phyloP scores from a whole-genome alignment of 2,329 filamentous ascomycete genomes.

The Aureobasidium zeae region DNA sequence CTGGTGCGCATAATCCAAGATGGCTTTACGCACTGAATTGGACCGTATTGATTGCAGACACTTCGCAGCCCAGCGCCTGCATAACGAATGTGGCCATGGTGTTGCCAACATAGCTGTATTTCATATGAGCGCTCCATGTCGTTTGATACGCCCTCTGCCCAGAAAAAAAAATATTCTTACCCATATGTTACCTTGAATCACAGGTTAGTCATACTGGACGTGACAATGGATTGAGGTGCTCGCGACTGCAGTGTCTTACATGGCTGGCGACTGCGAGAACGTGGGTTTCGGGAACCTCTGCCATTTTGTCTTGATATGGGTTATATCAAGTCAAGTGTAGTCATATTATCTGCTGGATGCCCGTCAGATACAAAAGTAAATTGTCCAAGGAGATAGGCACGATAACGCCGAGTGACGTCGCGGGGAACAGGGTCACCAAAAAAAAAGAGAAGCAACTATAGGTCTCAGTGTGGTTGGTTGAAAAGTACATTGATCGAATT shows the following conservation, averaged over 20 bases:
- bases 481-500: slow-evolving; percentile 1
- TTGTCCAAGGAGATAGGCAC: slow-evolving; percentile 7
- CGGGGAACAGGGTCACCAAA: neutral
- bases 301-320: slow-evolving; percentile 8
- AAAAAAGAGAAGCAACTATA: neutral
- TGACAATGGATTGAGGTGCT: slow-evolving; percentile 25
- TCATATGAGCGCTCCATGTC: slow-evolving; percentile 18
- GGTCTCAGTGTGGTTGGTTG: neutral
- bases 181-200: slow-evolving; percentile 57
- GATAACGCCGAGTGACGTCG: slow-evolving; percentile 12
- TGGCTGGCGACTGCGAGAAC: slow-evolving; percentile 89
- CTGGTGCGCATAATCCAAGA: no score
- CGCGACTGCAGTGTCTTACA: slow-evolving; percentile 51
- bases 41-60: slow-evolving; percentile 89
- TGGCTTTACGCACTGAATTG: slow-evolving; percentile 89
- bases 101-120: slow-evolving; percentile 85
- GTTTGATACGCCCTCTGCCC: slow-evolving; percentile 1
- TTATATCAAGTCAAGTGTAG: neutral
- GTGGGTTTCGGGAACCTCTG: slow-evolving; percentile 48
- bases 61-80: slow-evolving; percentile 88
- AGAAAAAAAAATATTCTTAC: no score
- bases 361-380: neutral
- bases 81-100: slow-evolving; percentile 94
- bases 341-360: neutral
- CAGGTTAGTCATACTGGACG: slow-evolving; percentile 21